Conservation (phyloP, 768 basidiomycete species). For the Leccinellum rugosiceps region DNA sequence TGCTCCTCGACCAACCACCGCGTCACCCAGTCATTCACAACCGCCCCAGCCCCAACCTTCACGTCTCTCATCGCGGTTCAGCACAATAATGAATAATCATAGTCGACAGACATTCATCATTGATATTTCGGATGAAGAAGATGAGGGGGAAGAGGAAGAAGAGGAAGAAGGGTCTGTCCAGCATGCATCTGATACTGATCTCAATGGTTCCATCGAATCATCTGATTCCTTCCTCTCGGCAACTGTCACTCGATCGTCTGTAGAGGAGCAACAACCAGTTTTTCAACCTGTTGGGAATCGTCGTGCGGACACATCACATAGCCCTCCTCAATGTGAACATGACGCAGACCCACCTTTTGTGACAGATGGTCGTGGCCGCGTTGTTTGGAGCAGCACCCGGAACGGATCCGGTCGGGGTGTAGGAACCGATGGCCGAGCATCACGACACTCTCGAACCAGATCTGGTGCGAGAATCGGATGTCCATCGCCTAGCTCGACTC, state of each 20-base stretch:
- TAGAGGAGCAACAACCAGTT: neutral
- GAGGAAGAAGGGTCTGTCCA: conserved; percentile 14
- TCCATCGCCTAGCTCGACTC: conserved; percentile 13
- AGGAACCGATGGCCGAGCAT: conserved; percentile 18
- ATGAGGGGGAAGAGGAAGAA: conserved; percentile 21
- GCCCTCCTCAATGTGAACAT: conserved; percentile 29
- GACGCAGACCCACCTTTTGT: conserved; percentile 50
- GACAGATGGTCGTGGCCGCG: conserved; percentile 63
- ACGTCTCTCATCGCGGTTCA: conserved; percentile 24
- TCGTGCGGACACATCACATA: conserved; percentile 1
- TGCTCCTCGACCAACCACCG: neutral
- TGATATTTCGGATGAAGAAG: conserved; percentile 32
- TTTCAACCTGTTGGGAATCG: conserved; percentile 1
- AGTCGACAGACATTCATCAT: conserved; percentile 29
- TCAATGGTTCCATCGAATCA: neutral
- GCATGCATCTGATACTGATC: neutral
- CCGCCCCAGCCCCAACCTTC: conserved; percentile 4
- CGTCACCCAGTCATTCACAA: neutral
- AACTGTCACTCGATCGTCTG: conserved; percentile 1
- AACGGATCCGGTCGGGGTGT: conserved; percentile 16
- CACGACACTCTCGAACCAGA: conserved; percentile 20
- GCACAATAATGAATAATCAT: conserved; percentile 20
- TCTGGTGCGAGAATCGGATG: conserved; percentile 17
- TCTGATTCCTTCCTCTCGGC: neutral
- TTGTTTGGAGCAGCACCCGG: conserved; percentile 42